Evolutionary conservation across 371 early-diverging fungal species (phyloP).

Genomic region (Rhizoclosmatium hyalinum): DNA sequence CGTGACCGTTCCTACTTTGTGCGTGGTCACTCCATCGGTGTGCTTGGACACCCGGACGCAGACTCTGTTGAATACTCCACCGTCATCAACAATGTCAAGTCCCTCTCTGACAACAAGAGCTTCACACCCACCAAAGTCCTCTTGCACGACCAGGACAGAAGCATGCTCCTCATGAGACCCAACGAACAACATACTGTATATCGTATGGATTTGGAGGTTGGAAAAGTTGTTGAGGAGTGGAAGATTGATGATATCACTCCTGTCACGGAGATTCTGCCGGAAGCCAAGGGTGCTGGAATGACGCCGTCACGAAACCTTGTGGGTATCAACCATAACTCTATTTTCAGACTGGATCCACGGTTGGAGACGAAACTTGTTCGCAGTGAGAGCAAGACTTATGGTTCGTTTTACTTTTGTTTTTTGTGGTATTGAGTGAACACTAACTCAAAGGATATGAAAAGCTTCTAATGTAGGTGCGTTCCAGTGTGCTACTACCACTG

Average conservation of each 20-base stretch:
- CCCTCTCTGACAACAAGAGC: slow-evolving; percentile 31
- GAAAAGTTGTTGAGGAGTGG: slow-evolving; percentile 94
- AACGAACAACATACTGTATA: slow-evolving; percentile 72
- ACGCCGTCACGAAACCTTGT: slow-evolving; percentile 76
- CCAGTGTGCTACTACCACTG: slow-evolving; percentile 79
- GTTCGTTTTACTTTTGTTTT: no score
- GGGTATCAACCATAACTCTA: slow-evolving; percentile 79
- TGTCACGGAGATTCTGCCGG: slow-evolving; percentile 75
- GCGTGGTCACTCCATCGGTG: slow-evolving; percentile 84
- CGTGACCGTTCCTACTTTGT: slow-evolving; percentile 85
- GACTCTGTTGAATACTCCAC: slow-evolving; percentile 71
- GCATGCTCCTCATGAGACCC: slow-evolving; percentile 75
- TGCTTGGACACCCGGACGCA: slow-evolving; percentile 75
- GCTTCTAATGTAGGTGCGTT: slow-evolving; percentile 68
- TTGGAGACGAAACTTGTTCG: slow-evolving; percentile 73
- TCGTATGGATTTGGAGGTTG: slow-evolving; percentile 90
- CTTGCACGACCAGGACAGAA: slow-evolving; percentile 80
- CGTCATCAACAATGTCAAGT: slow-evolving; percentile 66
- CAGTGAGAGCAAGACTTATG: slow-evolving; percentile 70
- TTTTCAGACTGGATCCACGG: slow-evolving; percentile 94
- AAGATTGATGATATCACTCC: slow-evolving; percentile 68
- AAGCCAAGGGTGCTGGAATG: slow-evolving; percentile 77
- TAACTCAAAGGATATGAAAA: no score
- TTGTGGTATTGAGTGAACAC: no score
- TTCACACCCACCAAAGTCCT: slow-evolving; percentile 62